A percentile compares a stretch with the other conserved stretches of the same genome.
Conservation (phyloP, 306 rosid genomes). For the Cajanus cajan region DNA sequence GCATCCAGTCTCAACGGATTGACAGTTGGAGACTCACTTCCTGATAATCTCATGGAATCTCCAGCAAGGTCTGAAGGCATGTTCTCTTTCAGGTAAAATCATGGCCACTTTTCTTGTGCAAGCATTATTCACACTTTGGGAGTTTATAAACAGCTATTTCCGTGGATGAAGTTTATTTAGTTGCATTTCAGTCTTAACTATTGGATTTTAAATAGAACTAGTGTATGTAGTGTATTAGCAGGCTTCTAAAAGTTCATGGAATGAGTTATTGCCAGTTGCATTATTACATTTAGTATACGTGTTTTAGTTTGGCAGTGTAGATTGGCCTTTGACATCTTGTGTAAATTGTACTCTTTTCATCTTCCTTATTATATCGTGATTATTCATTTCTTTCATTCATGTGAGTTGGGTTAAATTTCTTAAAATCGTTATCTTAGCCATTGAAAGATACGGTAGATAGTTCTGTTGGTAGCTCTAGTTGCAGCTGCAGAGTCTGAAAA, state of each 20-base stretch:
- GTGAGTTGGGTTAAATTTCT: background rate
- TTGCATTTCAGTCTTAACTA: background rate
- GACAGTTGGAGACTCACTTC: constrained; percentile 91
- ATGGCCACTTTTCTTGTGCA: background rate
- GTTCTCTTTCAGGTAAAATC: constrained; percentile 64
- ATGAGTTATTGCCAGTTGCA: background rate
- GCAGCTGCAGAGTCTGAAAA: background rate
- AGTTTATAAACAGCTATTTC: background rate
- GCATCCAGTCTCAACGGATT: constrained; percentile 97
- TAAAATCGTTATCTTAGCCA: background rate
- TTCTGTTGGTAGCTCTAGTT: background rate
- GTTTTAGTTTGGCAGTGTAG: constrained; percentile 8
- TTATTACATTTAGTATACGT: background rate
- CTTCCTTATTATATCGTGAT: background rate
- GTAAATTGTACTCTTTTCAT: constrained; percentile 22
- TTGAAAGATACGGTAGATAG: background rate
- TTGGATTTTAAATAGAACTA: background rate
- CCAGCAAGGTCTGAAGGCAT: constrained; percentile 88
- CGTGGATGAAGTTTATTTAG: background rate
- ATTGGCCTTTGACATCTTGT: background rate
- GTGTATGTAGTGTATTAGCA: constrained; percentile 7
- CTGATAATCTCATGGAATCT: constrained; percentile 94
- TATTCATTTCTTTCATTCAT: background rate
- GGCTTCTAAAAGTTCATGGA: background rate
- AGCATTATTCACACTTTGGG: background rate